These are phyloP conservation scores for Dactylellina parvicollis DNA, from an alignment of 2,329 filamentous ascomycete genomes.

Conservation along the genomic window DNA sequence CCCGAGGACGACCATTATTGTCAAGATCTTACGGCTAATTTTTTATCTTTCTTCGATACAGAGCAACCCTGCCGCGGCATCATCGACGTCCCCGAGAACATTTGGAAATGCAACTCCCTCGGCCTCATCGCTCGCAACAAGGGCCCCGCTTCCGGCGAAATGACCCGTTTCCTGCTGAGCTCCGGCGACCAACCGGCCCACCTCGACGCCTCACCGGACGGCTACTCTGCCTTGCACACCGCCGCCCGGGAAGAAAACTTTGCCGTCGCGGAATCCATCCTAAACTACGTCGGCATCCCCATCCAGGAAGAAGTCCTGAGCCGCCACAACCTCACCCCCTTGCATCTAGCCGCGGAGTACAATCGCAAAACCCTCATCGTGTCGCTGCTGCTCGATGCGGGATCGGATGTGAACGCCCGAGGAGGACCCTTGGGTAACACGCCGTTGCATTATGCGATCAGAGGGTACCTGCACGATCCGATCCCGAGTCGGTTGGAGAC, in stretches of 20 bases:
- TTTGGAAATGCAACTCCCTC: constrained; percentile 39
- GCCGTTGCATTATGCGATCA: constrained; percentile 48
- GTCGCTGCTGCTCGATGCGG: constrained; percentile 37
- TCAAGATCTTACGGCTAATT: neutral
- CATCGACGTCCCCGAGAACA: constrained; percentile 46
- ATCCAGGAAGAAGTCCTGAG: constrained; percentile 42
- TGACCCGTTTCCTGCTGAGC: constrained; percentile 48
- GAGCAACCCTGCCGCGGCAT: constrained; percentile 46
- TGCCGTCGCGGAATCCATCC: constrained; percentile 39
- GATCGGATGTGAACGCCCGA: constrained; percentile 38
- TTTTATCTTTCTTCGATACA: constrained; percentile 11
- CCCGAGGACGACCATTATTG: neutral
- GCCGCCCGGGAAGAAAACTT: constrained; percentile 51
- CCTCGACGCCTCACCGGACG: constrained; percentile 36
- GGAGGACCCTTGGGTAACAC: constrained; percentile 51
- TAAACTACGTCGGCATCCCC: constrained; percentile 48
- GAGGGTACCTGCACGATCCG: constrained; percentile 51
- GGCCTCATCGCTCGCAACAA: constrained; percentile 47
- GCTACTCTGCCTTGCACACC: constrained; percentile 36
- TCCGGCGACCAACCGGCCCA: constrained; percentile 40
- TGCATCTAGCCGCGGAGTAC: constrained; percentile 47
- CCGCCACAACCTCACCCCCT: constrained; percentile 34
- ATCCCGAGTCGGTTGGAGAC: constrained; percentile 48
- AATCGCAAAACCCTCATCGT: constrained; percentile 51
- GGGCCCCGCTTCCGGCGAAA: constrained; percentile 40